Evolutionary conservation across 2,329 filamentous ascomycete species (phyloP).

Genomic region (Ascochyta rabiei): DNA sequence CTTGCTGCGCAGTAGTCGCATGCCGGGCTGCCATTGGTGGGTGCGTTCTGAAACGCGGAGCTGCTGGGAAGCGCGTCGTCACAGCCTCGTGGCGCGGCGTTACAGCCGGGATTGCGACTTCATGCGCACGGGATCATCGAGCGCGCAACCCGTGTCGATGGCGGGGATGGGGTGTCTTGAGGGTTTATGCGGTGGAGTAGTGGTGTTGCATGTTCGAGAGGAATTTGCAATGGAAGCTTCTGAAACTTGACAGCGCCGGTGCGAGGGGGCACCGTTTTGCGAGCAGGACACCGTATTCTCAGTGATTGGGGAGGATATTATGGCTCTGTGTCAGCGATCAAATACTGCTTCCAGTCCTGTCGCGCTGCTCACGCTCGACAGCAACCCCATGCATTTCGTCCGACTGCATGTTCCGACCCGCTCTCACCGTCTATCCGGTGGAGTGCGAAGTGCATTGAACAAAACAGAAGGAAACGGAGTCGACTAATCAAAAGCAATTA

Average conservation of each 20-base stretch:
- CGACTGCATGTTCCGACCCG: too few relatives aligned
- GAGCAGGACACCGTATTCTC: too few relatives aligned
- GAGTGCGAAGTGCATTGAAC: too few relatives aligned
- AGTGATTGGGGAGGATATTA: too few relatives aligned
- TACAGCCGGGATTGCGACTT: constrained; percentile 22
- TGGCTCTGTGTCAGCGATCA: too few relatives aligned
- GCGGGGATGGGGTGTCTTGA: neutral
- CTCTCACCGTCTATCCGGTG: too few relatives aligned
- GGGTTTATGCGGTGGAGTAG: constrained; percentile 6
- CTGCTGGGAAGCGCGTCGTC: neutral
- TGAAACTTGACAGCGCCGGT: constrained; percentile 2
- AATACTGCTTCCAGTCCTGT: too few relatives aligned
- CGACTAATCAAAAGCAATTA: too few relatives aligned
- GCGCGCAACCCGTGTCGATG: neutral
- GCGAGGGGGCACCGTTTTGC: too few relatives aligned
- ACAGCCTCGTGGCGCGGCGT: constrained; percentile 1
- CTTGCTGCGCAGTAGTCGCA: neutral
- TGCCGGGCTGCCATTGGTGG: constrained; percentile 5
- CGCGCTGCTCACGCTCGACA: too few relatives aligned
- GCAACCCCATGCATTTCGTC: too few relatives aligned
- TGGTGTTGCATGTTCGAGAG: constrained; percentile 1
- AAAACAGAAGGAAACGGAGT: too few relatives aligned
- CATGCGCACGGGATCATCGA: constrained; percentile 14
- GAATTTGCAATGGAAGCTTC: constrained; percentile 6
- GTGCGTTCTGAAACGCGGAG: constrained; percentile 7